A percentile compares a stretch with the other conserved stretches of the same genome.
phyloP scores from a whole-genome alignment of 2,329 filamentous ascomycete species.

The Fusarium tuaranense region DNA sequence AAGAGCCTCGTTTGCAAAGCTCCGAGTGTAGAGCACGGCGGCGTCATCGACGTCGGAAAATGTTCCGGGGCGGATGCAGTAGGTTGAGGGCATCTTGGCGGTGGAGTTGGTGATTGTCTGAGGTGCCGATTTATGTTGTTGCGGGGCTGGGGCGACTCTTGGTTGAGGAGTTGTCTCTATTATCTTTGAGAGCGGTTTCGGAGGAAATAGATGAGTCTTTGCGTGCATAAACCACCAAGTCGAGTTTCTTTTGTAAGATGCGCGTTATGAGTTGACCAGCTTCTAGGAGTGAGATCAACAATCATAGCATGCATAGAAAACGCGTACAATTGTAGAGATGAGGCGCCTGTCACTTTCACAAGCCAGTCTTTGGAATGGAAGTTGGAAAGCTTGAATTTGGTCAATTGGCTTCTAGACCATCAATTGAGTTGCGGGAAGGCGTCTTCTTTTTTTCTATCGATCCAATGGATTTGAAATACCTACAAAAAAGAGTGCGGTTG shows the following conservation, averaged over 20 bases:
- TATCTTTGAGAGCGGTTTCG: neutral
- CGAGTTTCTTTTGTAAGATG: neutral
- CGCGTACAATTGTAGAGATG: neutral
- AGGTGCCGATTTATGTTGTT: neutral
- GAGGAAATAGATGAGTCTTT: neutral
- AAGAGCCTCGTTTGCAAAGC: conserved; percentile 47
- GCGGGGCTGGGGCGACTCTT: neutral
- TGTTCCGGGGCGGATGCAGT: conserved; percentile 48
- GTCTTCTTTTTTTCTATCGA: neutral
- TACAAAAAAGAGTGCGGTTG: neutral
- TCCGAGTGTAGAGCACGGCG: conserved; percentile 44
- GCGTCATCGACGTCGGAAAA: conserved; percentile 45
- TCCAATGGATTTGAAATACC: neutral
- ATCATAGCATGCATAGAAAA: neutral
- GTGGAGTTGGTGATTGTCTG: neutral
- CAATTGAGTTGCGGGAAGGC: conserved; percentile 1
- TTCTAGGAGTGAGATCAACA: neutral
- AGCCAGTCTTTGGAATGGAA: neutral
- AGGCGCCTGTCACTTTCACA: neutral
- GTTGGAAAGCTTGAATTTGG: neutral
- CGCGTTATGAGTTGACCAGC: neutral
- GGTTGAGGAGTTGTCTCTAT: neutral
- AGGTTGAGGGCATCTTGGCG: conserved; percentile 29
- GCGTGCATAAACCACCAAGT: neutral
- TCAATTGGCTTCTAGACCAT: neutral